Conservation (phyloP, 176 grass and related monocot genomes). For the Carex littledalei region DNA sequence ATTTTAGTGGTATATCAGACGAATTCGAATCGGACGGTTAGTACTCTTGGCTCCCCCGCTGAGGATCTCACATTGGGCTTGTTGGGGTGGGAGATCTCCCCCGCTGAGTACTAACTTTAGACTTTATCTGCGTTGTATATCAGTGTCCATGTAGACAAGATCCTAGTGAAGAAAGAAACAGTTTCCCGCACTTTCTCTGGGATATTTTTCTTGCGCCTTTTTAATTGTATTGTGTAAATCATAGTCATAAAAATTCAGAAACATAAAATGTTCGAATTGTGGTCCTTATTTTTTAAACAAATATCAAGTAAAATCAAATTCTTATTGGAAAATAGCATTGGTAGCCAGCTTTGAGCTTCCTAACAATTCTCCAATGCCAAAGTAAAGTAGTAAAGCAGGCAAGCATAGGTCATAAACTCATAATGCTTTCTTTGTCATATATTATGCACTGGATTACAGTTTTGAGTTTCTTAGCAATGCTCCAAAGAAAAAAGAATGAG, state of each 20-base stretch:
- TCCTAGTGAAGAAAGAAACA: background rate
- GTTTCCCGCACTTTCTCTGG: background rate
- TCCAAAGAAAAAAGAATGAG: background rate
- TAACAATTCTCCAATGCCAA: background rate
- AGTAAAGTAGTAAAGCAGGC: background rate
- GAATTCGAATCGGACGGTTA: no score
- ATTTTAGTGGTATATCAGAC: background rate
- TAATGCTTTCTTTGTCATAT: background rate
- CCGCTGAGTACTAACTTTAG: background rate
- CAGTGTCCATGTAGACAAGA: background rate
- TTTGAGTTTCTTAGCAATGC: background rate
- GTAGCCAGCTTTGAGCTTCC: background rate
- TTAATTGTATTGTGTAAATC: background rate
- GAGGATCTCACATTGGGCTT: no score
- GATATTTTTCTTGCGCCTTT: background rate
- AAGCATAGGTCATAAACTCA: background rate
- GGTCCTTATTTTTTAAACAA: background rate
- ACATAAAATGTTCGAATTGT: background rate
- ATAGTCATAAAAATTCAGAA: background rate
- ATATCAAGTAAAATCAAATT: background rate
- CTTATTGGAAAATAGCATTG: background rate
- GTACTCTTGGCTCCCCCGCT: no score
- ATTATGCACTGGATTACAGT: background rate
- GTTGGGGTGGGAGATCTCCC: no score
- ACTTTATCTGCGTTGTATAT: background rate